Percentiles rank a stretch among this genome's conserved stretches.
Evolutionary conservation across 2,329 filamentous ascomycete species (phyloP).

Genomic region (Ophiostoma populinum): DNA sequence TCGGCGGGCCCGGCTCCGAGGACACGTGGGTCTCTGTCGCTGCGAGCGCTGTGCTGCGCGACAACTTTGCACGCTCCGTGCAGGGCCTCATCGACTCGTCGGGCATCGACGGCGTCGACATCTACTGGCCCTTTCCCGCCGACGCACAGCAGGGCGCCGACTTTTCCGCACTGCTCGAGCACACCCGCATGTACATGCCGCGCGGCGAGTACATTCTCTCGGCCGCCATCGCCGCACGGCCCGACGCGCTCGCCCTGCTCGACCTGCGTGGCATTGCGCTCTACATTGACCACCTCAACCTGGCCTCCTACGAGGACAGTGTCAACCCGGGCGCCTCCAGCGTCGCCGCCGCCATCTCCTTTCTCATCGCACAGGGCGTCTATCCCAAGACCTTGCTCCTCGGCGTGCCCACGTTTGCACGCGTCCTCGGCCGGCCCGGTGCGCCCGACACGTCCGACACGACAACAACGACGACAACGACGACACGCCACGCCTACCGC

Average conservation of each 20-base stretch:
- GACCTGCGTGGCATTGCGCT: slow-evolving; percentile 43
- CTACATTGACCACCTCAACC: slow-evolving; percentile 58
- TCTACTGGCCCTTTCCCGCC: slow-evolving; percentile 66
- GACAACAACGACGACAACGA: slow-evolving; percentile 40
- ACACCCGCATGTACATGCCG: slow-evolving; percentile 49
- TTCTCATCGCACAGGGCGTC: slow-evolving; percentile 48
- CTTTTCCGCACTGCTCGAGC: slow-evolving; percentile 51
- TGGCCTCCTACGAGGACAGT: slow-evolving; percentile 64
- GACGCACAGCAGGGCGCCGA: slow-evolving; percentile 48
- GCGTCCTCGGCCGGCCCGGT: slow-evolving; percentile 56
- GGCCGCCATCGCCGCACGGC: slow-evolving; percentile 52
- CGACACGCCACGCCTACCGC: slow-evolving; percentile 57
- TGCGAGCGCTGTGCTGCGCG: slow-evolving; percentile 36
- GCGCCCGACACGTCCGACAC: slow-evolving; percentile 35
- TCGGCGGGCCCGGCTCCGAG: slow-evolving; percentile 51
- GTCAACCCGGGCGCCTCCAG: slow-evolving; percentile 42
- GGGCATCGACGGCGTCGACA: slow-evolving; percentile 58
- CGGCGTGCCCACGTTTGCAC: slow-evolving; percentile 59
- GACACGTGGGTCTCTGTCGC: slow-evolving; percentile 53
- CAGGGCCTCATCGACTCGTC: slow-evolving; percentile 51
- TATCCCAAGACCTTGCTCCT: slow-evolving; percentile 55
- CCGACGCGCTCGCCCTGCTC: slow-evolving; percentile 50
- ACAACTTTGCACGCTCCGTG: slow-evolving; percentile 55
- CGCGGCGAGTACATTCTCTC: slow-evolving; percentile 52
- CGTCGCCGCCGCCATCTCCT: slow-evolving; percentile 44